A percentile compares a stretch with the other conserved stretches of the same genome.
Evolutionary conservation across 257 asterid species (phyloP).

Genomic region (Eucommia ulmoides): DNA sequence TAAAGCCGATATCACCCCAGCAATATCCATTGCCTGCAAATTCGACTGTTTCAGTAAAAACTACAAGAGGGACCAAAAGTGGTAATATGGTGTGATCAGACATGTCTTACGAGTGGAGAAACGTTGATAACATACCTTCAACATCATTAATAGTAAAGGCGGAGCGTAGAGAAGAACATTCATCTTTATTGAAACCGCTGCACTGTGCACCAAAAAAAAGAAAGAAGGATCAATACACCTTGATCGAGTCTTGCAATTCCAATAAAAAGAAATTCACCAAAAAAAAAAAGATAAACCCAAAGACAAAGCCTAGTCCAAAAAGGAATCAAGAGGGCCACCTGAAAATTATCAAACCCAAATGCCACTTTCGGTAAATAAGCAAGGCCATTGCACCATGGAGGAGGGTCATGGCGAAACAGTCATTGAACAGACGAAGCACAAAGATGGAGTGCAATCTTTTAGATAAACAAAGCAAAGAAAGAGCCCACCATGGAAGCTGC

Average conservation of each 20-base stretch:
- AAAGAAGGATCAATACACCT: no score
- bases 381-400: constrained; percentile 67
- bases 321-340: constrained; percentile 36
- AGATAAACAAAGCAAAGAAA: constrained; percentile 67
- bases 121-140: constrained; percentile 68
- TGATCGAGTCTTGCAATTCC: no score
- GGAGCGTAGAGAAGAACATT: constrained; percentile 87
- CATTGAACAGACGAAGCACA: constrained; percentile 92
- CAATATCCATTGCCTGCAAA: constrained; percentile 72
- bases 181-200: constrained; percentile 95
- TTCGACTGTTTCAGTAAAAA: constrained; percentile 14
- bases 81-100: no score
- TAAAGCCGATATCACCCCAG: constrained; percentile 82
- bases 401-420: constrained; percentile 88
- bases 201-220: constrained; percentile 65
- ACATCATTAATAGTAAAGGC: constrained; percentile 58
- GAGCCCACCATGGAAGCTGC: constrained; percentile 99
- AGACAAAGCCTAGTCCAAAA: no score
- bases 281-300: no score
- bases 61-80: no score
- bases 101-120: no score
- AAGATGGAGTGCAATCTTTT: constrained; percentile 88
- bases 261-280: no score
- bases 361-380: constrained; percentile 82
- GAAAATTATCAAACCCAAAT: constrained; percentile 80